phyloP scores from a whole-genome alignment of 1,139 yeast genomes.

The Geotrichum phurueaensis region DNA sequence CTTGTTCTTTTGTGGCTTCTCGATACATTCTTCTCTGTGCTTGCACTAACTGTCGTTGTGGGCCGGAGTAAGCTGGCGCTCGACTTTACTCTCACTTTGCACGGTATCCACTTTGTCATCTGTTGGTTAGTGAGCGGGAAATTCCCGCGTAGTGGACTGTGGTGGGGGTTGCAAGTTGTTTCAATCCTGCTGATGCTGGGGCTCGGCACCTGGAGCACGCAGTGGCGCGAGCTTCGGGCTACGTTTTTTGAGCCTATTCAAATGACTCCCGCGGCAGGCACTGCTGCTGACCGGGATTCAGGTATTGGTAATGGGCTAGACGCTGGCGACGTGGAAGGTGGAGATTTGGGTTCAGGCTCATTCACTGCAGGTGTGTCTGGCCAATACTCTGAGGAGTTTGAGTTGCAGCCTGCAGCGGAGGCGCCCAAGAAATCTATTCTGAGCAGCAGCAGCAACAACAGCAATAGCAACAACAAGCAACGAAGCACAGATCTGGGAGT shows the following conservation, averaged over 20 bases:
- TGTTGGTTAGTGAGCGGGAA: slow-evolving; percentile 60
- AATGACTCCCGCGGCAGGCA: not conserved
- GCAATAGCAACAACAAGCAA: not conserved
- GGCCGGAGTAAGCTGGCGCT: slow-evolving; percentile 91
- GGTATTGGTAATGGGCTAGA: not conserved
- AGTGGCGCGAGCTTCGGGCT: slow-evolving; percentile 82
- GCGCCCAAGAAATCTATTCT: not conserved
- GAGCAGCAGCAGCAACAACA: not conserved
- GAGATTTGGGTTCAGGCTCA: not conserved
- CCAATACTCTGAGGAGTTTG: slow-evolving; percentile 11
- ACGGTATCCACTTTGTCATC: slow-evolving; percentile 66
- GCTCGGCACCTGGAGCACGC: slow-evolving; percentile 77
- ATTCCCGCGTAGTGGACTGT: slow-evolving; percentile 63
- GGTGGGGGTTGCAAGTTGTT: slow-evolving; percentile 78
- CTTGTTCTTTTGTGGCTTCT: slow-evolving; percentile 70
- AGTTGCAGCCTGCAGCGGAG: slow-evolving; percentile 6
- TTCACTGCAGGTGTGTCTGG: not conserved
- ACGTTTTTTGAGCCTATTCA: slow-evolving; percentile 64
- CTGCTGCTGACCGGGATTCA: not conserved
- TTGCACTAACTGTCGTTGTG: slow-evolving; percentile 78
- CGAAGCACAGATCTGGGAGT: not conserved
- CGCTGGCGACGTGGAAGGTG: not conserved
- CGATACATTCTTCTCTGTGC: slow-evolving; percentile 56
- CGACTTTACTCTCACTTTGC: slow-evolving; percentile 90
- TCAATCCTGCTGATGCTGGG: slow-evolving; percentile 67